Base-by-base conservation (phyloP, 495 filamentous ascomycete species). In the Aspergillus affinis region DNA sequence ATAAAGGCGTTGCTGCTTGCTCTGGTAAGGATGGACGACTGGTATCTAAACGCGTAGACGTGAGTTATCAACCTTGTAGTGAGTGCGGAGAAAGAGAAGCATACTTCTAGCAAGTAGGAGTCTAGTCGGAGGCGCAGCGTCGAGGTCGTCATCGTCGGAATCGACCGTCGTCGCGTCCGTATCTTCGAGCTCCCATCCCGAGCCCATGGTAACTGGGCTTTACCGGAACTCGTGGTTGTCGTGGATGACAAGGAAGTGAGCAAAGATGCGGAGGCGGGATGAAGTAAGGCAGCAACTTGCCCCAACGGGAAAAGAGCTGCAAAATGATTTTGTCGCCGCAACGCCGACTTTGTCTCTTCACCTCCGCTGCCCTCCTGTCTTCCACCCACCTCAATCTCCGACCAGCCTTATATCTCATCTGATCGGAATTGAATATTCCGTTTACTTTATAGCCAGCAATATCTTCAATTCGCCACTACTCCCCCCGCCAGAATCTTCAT, bases 81-180 rank as follows among this genome's bases (percentile, higher is more conserved):
- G 9, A 23, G 32, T 51, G 45, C 32, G 48, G 48, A 47, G 27
- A 49, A 47, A 15, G 29, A 54, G 51, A 48, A 57, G 52, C 68
- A 55, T 67, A 68, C 63, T 52, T n/a, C 46, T 51, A 29, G 19
- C 50, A 36, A 54, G 47, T 2, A 61, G 32, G 2, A 59, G 45
- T 13, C 57, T 54, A 46, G 55, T 54, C 56, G 71, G 68, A 21
- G 56, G 60, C 48, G 72, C 69, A 51, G 61, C 58, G 54, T 78
- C 71, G 36, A 78, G 59, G 58, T 79, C 77, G 50, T 81, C 77
- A 53, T 80, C 75, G 48, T 72, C 73, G 12, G 70, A 73, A 60
- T 71, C 68, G 50, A 73, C 58, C 0, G 58, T 67, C n/a, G 69
- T 70, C 23, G 64, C 59, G 53, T 75, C 72, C 4, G 61, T 55